Percentiles rank a stretch among this genome's conserved stretches.
Conservation (phyloP, 140 eudicot species). For the Stevia rebaudiana region DNA sequence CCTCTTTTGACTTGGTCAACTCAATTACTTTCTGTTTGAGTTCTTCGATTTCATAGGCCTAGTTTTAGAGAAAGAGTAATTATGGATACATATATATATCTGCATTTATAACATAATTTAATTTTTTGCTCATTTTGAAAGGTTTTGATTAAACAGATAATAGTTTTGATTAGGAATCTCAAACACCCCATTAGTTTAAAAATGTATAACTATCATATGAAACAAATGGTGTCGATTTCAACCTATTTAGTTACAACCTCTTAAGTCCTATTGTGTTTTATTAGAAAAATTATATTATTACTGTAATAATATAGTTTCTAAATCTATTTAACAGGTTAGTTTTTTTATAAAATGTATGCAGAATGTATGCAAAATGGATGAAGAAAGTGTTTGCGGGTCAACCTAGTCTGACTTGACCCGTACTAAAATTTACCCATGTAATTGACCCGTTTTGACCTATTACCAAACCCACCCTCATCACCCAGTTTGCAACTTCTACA, state of each 20-base stretch:
- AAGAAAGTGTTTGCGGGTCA: background rate
- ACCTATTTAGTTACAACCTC: background rate
- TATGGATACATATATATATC: no score
- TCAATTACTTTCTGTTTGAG: constrained; percentile 50
- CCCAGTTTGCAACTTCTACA: background rate
- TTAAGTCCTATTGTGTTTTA: background rate
- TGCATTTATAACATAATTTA: no score
- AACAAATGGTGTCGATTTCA: background rate
- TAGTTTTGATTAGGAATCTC: no score
- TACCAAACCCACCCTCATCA: background rate
- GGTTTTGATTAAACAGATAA: no score
- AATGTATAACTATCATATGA: no score
- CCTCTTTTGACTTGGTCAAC: constrained; percentile 50
- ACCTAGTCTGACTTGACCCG: background rate
- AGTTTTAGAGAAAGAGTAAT: constrained; percentile 5
- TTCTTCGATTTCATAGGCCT: constrained; percentile 70
- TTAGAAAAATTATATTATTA: no score
- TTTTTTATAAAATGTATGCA: no score
- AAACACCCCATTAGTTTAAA: no score
- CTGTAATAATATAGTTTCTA: background rate
- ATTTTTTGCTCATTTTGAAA: no score
- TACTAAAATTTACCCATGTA: background rate
- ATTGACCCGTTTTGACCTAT: background rate
- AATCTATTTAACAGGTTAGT: no score
- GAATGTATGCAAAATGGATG: no score